These are phyloP conservation scores for Dothideomycetes sp. DNA, from an alignment of 2,329 filamentous ascomycete genomes.

Conservation along the genomic window DNA sequence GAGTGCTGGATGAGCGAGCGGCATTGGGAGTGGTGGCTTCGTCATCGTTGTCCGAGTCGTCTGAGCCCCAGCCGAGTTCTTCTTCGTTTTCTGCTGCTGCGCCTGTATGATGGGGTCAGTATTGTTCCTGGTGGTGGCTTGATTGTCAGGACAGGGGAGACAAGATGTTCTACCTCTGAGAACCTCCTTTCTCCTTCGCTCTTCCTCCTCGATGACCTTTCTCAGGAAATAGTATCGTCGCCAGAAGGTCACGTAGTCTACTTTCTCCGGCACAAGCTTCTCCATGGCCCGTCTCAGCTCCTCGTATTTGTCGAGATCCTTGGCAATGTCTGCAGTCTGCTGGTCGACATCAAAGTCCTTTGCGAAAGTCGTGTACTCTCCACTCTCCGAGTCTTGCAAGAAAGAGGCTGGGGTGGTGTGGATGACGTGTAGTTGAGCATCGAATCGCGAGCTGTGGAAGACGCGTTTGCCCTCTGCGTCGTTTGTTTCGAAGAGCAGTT, in stretches of 20 bases:
- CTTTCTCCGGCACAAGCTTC: slow-evolving; percentile 81
- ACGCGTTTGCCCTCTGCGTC: slow-evolving; percentile 80
- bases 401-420: slow-evolving; percentile 79
- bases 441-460: slow-evolving; percentile 87
- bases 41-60: slow-evolving; percentile 51
- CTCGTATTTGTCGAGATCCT: slow-evolving; percentile 73
- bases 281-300: slow-evolving; percentile 87
- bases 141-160: background rate
- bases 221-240: slow-evolving; percentile 89
- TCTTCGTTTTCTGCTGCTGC: slow-evolving; percentile 65
- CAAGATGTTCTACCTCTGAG: slow-evolving; percentile 59
- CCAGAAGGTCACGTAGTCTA: slow-evolving; percentile 90
- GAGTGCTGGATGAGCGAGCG: slow-evolving; percentile 9
- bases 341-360: slow-evolving; percentile 64
- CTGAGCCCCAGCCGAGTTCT: slow-evolving; percentile 59
- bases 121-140: background rate
- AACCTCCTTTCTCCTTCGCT: slow-evolving; percentile 76
- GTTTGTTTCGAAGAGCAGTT: slow-evolving; percentile 86
- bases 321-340: slow-evolving; percentile 74
- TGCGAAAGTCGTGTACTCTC: slow-evolving; percentile 61
- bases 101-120: slow-evolving; percentile 30
- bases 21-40: slow-evolving; percentile 22
- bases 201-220: slow-evolving; percentile 86
- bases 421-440: slow-evolving; percentile 91
- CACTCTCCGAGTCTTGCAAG: slow-evolving; percentile 60